These are phyloP conservation scores for Neonectria ditissima DNA, from an alignment of 2,329 filamentous ascomycete genomes.

Conservation along the genomic window DNA sequence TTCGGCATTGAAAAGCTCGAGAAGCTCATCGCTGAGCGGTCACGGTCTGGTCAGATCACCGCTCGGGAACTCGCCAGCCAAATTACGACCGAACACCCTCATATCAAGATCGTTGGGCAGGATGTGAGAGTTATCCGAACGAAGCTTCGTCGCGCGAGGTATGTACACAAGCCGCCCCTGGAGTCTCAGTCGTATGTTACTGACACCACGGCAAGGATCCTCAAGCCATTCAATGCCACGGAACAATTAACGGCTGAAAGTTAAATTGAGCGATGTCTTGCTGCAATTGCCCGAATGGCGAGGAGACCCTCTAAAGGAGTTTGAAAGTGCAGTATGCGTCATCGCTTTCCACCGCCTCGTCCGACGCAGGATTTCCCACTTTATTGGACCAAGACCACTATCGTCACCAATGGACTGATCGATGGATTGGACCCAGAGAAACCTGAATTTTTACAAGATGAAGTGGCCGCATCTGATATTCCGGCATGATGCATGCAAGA, in stretches of 20 bases:
- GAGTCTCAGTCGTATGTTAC: slow-evolving; percentile 14
- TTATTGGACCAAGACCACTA: neutral
- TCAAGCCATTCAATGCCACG: slow-evolving; percentile 14
- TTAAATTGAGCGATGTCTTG: neutral
- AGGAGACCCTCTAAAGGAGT: neutral
- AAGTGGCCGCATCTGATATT: neutral
- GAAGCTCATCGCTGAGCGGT: too few species aligned
- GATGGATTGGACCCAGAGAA: neutral
- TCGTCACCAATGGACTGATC: neutral
- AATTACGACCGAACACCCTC: too few species aligned
- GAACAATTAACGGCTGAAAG: neutral
- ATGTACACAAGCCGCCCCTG: too few species aligned
- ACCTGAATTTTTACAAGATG: neutral
- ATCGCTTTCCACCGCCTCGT: neutral
- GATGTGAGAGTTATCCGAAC: too few species aligned
- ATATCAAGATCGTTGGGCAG: too few species aligned
- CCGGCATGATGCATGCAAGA: neutral
- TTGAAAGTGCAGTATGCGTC: neutral
- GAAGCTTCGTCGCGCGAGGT: too few species aligned
- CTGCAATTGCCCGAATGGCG: neutral
- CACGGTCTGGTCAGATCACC: too few species aligned
- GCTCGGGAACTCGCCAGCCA: too few species aligned
- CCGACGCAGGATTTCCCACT: neutral
- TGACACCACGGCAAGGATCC: slow-evolving; percentile 19
- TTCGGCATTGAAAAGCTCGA: too few species aligned